Base-by-base conservation (phyloP, 2,329 filamentous ascomycete species). In the Cryphonectria carpinicola region DNA sequence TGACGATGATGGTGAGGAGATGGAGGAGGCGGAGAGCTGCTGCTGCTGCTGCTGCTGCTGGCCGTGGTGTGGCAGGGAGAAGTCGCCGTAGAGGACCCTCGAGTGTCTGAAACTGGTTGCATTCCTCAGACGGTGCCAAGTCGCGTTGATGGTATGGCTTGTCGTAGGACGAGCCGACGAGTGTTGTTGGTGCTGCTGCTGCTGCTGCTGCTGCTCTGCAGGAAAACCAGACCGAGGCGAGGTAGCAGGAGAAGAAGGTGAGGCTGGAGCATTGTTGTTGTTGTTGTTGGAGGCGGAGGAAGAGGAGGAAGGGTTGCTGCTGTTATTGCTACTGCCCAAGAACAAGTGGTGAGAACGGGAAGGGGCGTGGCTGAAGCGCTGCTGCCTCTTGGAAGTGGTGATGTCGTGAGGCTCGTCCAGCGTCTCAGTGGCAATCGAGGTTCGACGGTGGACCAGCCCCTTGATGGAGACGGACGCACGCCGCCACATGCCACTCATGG, bases 391-490 rank as follows among this genome's bases (percentile, higher is more conserved):
- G 46, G 69, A 46, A 43, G 72, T 52, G 52, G 79, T 52, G 52
- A 80, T 74, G 7, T 78, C 77, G 58, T 58, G 37, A 32, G 54
- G 39, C 2, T 72, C 69, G 49, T 70, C 63, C 41, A 71, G 46
- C 10, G 64, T 71, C 7, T 71, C 71, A 19, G 66, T 71, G 1
- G 80, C 78, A 35, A 82, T 76, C 1, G 85, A 86, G 7, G 83
- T 80, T 63, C 85, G 82, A 54, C 85, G 81, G 66, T 85, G 82
- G 10, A 87, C 84, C 43, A 89, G 84, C 43, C 84, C 84, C 75
- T 85, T 85, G 66, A 89, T 76, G 11, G 86, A 87, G 67, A 87
- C 75, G 3, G 88, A 89, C 0, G 87, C 88, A 13, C 88, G 82
- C 35, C 87, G 84, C 65, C 89, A 81, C 73, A 85, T 86, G 64